Base-by-base conservation (phyloP, 768 basidiomycete genomes). In the Trametes elegans region DNA sequence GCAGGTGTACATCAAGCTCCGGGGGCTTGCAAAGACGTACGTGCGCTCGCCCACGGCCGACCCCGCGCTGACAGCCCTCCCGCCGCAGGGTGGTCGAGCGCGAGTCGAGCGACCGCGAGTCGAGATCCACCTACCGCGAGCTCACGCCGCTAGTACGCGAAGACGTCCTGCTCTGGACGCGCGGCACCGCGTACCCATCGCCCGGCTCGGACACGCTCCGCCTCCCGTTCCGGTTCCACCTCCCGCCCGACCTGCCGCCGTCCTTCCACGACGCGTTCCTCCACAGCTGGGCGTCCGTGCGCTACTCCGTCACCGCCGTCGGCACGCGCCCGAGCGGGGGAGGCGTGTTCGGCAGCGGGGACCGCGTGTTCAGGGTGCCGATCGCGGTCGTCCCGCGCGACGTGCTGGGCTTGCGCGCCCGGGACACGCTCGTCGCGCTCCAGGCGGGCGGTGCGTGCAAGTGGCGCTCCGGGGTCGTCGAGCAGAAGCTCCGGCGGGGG, bases 1-100 rank as follows among this genome's bases (percentile, higher is more conserved):
- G 29, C 55, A 62, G 21, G 60, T 64, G 1, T 56, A 56, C 13
- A 28, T 64, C 21, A 62, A 60, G 31, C 53, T 64, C 21, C 36
- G 50, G 11, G 63, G 63, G 8, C 23, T 14, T 10, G 50, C 51
- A 5, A 13, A 28, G 3, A 62, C 58, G 63, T 62, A 53, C n/a
- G 60, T 42, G 27, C 26, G 26, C 31, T 45, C 32, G 3, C 11
- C 18, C 40, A 19, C 27, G 27, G 4, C 48, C 28, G 7, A 13
- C 9, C 28, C 31, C 7, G 5, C 10, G 19, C 44, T 32, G 1
- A 46, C n/a, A 32, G 18, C 19, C 31, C n/a, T n/a, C n/a, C n/a
- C n/a, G n/a, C n/a, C n/a, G n/a, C n/a, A n/a, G n/a, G n/a, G 7
- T 35, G 16, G 3, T 16, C 3, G 14, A 35, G 34, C 16, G 8